These are phyloP conservation scores for Venturia pyrina DNA, from an alignment of 2,329 filamentous ascomycete genomes.

Conservation along the genomic window DNA sequence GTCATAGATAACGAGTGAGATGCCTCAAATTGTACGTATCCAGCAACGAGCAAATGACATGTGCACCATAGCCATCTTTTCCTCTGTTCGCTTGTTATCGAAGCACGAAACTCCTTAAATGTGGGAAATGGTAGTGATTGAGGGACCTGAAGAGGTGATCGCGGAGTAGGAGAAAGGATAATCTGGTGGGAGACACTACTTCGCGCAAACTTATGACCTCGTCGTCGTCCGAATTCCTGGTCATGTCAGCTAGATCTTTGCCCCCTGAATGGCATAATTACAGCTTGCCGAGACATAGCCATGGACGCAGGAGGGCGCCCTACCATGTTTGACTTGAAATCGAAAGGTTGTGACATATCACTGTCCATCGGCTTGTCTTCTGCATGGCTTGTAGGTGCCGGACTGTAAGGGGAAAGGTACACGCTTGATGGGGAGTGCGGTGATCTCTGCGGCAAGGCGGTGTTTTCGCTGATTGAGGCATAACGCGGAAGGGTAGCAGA, in stretches of 20 bases:
- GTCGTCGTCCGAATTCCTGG: conserved; percentile 79
- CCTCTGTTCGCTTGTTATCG: conserved; percentile 82
- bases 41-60: conserved; percentile 75
- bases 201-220: conserved; percentile 96
- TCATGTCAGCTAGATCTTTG: not conserved
- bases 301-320: conserved; percentile 57
- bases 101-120: conserved; percentile 73
- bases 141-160: conserved; percentile 78
- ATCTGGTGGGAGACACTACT: conserved; percentile 94
- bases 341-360: conserved; percentile 63
- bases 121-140: conserved; percentile 90
- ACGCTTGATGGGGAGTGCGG: not conserved
- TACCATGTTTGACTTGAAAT: conserved; percentile 63
- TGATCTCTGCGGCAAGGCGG: conserved; percentile 28
- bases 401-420: conserved; percentile 21
- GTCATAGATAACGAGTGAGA: conserved; percentile 84
- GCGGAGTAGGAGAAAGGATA: conserved; percentile 82
- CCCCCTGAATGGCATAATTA: conserved; percentile 11
- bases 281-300: conserved; percentile 28
- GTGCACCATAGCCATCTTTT: conserved; percentile 78
- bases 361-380: not conserved
- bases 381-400: conserved; percentile 22
- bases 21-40: conserved; percentile 76
- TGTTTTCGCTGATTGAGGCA: conserved; percentile 68
- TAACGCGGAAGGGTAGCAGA: conserved; percentile 38